Base-by-base conservation (phyloP, 148 eudicot species). In the Cornus kousa region DNA sequence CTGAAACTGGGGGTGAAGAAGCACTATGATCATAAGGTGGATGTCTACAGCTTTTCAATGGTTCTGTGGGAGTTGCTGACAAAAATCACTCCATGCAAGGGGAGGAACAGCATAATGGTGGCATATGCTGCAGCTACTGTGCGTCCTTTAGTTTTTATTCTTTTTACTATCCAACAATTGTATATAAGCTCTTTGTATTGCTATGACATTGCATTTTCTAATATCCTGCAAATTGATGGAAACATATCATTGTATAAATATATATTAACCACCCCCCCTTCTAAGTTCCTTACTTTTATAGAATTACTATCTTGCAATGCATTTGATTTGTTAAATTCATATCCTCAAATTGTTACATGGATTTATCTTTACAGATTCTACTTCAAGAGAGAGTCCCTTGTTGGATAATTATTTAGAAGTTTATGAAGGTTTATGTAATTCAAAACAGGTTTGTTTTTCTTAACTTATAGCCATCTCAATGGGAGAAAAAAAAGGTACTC, bases 371-470 rank as follows among this genome's bases (percentile, higher is more conserved):
- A 28, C 28, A 28, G 28, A 28, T 28, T 28, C 0, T 28, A 28
- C 28, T 28, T 28, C 28, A 28, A 28, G 28, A 28, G 28, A 28
- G 28, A 28, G 28, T 28, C 28, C 28, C 28, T 28, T 28, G 28
- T 28, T 28, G 28, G 28, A 28, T 28, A 28, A 28, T 28, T 28
- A 28, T 28, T 28, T 28, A 28, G 28, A 28, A 28, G 91, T 83
- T 81, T 97, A 87, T 76, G 86, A 83, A 84, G 90, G 87, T 46
- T 75, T 97, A 4, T 97, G 98, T 85, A 80, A 76, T 22, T 68
- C 85, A 19, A 94, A 94, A 68, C 90, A 92, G 98, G 99, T 94
- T 64, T 33, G 40, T 13, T 62, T 65, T 75, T 28, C 20, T 65
- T 12, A 62, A 19, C 2, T n/a, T 62, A 5, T 62, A 20, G 1